A percentile compares a stretch with the other conserved stretches of the same genome.
phyloP scores from a whole-genome alignment of 2,329 filamentous ascomycete genomes.

The Magnaporthiopsis rhizophila region DNA sequence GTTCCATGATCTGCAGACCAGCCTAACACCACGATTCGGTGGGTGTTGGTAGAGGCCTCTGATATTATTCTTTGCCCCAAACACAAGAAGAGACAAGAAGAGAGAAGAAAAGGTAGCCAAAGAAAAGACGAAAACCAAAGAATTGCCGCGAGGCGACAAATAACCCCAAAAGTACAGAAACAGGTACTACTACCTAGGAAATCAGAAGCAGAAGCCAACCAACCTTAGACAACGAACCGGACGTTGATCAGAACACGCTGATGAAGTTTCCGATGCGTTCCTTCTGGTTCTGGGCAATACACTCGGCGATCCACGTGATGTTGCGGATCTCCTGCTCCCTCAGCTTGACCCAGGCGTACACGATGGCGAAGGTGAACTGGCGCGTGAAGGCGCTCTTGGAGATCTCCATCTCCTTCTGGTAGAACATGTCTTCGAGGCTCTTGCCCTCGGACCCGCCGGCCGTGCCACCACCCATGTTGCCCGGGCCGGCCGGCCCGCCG shows the following conservation, averaged over 20 bases:
- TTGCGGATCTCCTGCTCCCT: conserved; percentile 99
- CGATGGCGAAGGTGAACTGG: conserved; percentile 90
- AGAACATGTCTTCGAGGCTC: conserved; percentile 95
- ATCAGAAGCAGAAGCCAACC: conserved; percentile 4
- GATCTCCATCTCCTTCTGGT: conserved; percentile 99
- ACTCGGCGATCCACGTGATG: conserved; percentile 99
- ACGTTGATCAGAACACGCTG: conserved; percentile 61
- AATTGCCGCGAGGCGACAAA: conserved; percentile 6
- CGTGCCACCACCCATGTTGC: conserved; percentile 66
- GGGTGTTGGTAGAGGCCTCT: not conserved
- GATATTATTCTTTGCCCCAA: not conserved
- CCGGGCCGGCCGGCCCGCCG: conserved; percentile 61
- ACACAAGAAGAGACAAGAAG: conserved; percentile 3
- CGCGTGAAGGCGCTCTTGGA: conserved; percentile 91
- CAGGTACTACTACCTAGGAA: conserved; percentile 11
- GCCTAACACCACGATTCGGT: not conserved
- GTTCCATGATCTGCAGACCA: not conserved
- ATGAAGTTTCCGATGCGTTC: conserved; percentile 98
- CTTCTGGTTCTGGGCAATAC: conserved; percentile 99
- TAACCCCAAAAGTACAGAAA: conserved; percentile 8
- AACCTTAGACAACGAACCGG: conserved; percentile 29
- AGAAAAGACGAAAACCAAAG: conserved; percentile 1
- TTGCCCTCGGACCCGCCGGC: conserved; percentile 73
- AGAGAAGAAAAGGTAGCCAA: conserved; percentile 13
- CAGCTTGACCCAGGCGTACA: conserved; percentile 97